Base-by-base conservation (phyloP, 495 filamentous ascomycete species). In the Thermothielavioides terrestris region DNA sequence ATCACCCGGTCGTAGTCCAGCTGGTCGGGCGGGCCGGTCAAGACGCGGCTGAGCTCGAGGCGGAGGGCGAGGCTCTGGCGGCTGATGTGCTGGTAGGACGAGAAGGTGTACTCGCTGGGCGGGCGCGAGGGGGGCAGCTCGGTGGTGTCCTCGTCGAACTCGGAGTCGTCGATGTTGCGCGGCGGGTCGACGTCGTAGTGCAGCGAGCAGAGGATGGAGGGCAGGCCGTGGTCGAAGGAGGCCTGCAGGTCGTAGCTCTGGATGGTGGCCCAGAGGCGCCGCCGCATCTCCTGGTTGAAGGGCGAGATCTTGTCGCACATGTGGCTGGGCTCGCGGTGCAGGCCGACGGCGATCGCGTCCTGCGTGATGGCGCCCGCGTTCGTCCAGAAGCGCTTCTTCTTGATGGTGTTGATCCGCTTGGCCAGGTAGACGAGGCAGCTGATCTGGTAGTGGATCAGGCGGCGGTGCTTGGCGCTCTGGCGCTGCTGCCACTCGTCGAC, bases 251-350 rank as follows among this genome's bases (percentile, higher is more conserved):
- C 77, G 36, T 78, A 71, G 59, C 79, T 77, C 50, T 79, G 62
- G 20, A 84, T 77, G 2, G 78, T 81, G 0, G 70, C 72, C 81
- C 81, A 85, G n/a, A 85, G 74, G 20, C 81, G 65, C 42, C 80
- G 63, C 25, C 80, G 73, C 78, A 83, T 80, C 60, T 85, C 81
- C 55, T 77, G 77, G 50, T 75, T 77, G 56, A 80, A 83, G n/a
- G 59, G 56, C 8, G 62, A 65, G 25, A 66, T 62, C 30, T 60
- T 63, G 44, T 57, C 57, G 27, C 54, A 54, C 43, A 68, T 61
- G 49, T 59, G 54, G 42, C 57, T 58, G 0, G 76, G 73, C 31
- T 81, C 76, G 7, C 75, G 57, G 52, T 83, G 77, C 3, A 82
- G 62, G 0, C 78, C 80, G 54, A 80, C 77, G 8, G 67, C 63